Percentiles rank a stretch among this genome's conserved stretches.
Conservation (phyloP, 129 eudicot genomes). For the sunflower (Helianthus annuus) region DNA sequence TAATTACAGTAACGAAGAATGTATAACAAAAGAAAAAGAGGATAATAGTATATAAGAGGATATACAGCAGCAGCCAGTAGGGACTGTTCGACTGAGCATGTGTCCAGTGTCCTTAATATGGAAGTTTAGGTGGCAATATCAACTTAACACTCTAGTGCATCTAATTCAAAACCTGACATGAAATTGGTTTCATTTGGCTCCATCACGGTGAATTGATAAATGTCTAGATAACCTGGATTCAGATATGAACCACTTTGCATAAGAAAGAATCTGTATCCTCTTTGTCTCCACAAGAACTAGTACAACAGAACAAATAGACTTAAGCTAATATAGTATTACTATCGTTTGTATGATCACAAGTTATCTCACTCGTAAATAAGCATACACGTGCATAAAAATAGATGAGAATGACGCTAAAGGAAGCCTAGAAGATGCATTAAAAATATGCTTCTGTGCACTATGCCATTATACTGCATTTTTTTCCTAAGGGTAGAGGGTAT, state of each 20-base stretch:
- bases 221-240: background rate
- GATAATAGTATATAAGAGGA: background rate
- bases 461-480: background rate
- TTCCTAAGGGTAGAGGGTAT: too few species aligned
- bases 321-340: background rate
- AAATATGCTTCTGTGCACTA: background rate
- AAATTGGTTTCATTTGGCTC: constrained; percentile 6
- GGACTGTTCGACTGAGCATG: background rate
- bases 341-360: background rate
- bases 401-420: background rate
- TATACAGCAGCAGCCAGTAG: background rate
- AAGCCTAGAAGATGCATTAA: background rate
- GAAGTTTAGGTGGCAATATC: background rate
- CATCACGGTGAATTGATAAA: background rate
- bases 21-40: background rate
- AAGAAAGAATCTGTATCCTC: background rate
- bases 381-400: background rate
- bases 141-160: background rate
- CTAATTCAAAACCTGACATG: background rate
- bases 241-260: background rate
- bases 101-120: background rate
- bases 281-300: background rate
- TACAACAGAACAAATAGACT: background rate
- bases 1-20: background rate
- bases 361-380: background rate